Conservation (phyloP, 2,329 filamentous ascomycete species). For the Trichoderma arundinaceum region DNA sequence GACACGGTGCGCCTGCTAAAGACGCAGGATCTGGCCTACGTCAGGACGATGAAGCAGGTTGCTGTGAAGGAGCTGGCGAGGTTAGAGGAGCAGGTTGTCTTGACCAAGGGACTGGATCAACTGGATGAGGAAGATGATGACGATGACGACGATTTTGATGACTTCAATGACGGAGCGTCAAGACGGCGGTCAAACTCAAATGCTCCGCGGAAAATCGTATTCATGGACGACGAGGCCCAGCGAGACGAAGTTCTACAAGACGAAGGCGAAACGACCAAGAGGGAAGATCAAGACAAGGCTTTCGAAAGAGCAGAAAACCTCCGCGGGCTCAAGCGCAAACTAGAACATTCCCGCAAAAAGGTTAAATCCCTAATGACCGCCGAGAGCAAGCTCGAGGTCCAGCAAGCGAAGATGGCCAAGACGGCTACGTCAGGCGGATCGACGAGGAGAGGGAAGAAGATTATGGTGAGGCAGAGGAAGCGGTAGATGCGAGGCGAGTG, state of each 20-base stretch:
- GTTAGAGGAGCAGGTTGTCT: conserved; percentile 60
- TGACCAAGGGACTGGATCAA: conserved; percentile 48
- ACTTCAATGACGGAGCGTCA: conserved; percentile 42
- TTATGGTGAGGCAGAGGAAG: conserved; percentile 68
- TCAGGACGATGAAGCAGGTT: conserved; percentile 66
- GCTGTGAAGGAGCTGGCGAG: conserved; percentile 61
- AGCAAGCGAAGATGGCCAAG: conserved; percentile 69
- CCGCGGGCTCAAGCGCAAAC: conserved; percentile 54
- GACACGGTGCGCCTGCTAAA: conserved; percentile 68
- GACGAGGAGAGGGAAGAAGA: conserved; percentile 66
- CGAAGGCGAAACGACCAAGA: conserved; percentile 36
- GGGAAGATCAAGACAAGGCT: conserved; percentile 39
- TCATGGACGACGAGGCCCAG: conserved; percentile 51
- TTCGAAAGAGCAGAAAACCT: conserved; percentile 51
- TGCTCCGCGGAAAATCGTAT: conserved; percentile 57
- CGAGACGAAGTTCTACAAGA: conserved; percentile 42
- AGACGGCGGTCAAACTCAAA: conserved; percentile 41
- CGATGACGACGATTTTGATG: conserved; percentile 43
- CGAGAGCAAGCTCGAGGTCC: conserved; percentile 62
- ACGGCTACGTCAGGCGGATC: conserved; percentile 63
- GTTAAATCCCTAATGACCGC: conserved; percentile 60
- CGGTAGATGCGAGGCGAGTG: conserved; percentile 47
- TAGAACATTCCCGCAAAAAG: conserved; percentile 59
- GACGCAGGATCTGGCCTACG: conserved; percentile 70
- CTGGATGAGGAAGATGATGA: conserved; percentile 46